Evolutionary conservation across 1,284 basidiomycete genomes (phyloP).

Genomic region (Cutaneotrichosporon cyanovorans): DNA sequence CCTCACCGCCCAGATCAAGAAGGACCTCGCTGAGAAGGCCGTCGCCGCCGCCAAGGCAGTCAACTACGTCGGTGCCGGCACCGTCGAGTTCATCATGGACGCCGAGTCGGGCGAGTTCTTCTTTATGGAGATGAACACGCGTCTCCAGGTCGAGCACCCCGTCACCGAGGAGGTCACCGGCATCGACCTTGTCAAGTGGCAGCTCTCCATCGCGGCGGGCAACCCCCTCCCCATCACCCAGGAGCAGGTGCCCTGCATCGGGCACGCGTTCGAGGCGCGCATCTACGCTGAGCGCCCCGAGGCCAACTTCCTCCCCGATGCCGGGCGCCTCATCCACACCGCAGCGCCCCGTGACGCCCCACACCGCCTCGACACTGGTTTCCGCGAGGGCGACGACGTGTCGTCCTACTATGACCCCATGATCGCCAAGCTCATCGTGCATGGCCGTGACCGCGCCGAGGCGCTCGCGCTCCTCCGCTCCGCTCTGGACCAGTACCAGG

Average conservation of each 20-base stretch:
- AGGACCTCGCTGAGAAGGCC: conserved; percentile 76
- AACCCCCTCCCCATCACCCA: conserved; percentile 74
- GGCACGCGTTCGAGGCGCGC: conserved; percentile 91
- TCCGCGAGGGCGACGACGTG: conserved; percentile 75
- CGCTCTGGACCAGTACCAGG: conserved; percentile 77
- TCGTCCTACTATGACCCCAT: conserved; percentile 91
- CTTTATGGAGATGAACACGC: conserved; percentile 95
- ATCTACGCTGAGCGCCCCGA: conserved; percentile 93
- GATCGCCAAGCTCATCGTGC: conserved; percentile 65
- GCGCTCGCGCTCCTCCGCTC: conserved; percentile 70
- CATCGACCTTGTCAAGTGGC: conserved; percentile 89
- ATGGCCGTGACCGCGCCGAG: conserved; percentile 76
- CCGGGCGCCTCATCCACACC: conserved; percentile 71
- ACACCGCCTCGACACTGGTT: conserved; percentile 85
- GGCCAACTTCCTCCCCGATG: conserved; percentile 86
- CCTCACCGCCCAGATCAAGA: conserved; percentile 63
- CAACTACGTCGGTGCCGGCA: conserved; percentile 81
- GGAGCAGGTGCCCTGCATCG: conserved; percentile 68
- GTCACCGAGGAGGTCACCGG: conserved; percentile 94
- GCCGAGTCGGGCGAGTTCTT: conserved; percentile 75
- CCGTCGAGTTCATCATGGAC: conserved; percentile 90
- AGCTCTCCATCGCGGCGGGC: conserved; percentile 82
- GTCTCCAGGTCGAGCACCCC: conserved; percentile 89
- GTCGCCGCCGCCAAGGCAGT: conserved; percentile 86
- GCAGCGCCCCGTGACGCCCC: conserved; percentile 51